A percentile compares a stretch with the other conserved stretches of the same genome.
phyloP scores from a whole-genome alignment of 2,329 filamentous ascomycete species.

The Colletotrichum sansevieriae region DNA sequence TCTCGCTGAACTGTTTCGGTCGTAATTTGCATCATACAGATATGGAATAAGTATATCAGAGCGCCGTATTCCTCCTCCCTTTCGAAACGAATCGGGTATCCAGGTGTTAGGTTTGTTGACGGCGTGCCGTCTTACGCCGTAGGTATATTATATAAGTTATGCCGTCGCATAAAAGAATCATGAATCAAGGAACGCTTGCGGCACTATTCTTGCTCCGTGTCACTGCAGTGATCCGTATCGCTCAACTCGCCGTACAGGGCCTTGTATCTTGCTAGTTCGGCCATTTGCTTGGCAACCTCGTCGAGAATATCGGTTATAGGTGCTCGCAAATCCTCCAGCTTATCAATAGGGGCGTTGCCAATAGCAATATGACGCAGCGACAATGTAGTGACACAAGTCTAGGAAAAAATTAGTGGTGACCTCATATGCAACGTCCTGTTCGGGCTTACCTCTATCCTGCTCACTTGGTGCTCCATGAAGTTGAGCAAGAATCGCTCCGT shows the following conservation, averaged over 20 bases:
- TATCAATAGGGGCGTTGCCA: slow-evolving; percentile 72
- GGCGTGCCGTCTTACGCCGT: slow-evolving; percentile 35
- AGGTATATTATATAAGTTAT: slow-evolving; percentile 41
- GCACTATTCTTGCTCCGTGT: slow-evolving; percentile 48
- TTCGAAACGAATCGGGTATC: slow-evolving; percentile 39
- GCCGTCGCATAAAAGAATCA: slow-evolving; percentile 36
- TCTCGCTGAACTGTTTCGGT: slow-evolving; percentile 29
- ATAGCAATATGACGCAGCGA: slow-evolving; percentile 82
- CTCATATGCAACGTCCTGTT: too few relatives aligned
- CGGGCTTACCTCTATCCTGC: slow-evolving; percentile 87
- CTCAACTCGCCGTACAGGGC: slow-evolving; percentile 62
- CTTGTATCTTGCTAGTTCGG: slow-evolving; percentile 74
- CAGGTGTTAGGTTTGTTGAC: slow-evolving; percentile 36
- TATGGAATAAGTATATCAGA: slow-evolving; percentile 35
- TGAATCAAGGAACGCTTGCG: slow-evolving; percentile 36
- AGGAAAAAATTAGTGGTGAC: slow-evolving; percentile 45
- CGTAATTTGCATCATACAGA: slow-evolving; percentile 39
- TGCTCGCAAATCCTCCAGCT: slow-evolving; percentile 79
- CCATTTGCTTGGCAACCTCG: slow-evolving; percentile 71
- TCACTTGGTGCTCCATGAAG: slow-evolving; percentile 95
- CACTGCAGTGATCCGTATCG: slow-evolving; percentile 50
- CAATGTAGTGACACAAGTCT: slow-evolving; percentile 87
- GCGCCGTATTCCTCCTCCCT: slow-evolving; percentile 26
- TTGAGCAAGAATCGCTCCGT: slow-evolving; percentile 89
- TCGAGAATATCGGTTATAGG: slow-evolving; percentile 81